Conservation (phyloP, 148 eudicot species). For the Talinum fruticosum region DNA sequence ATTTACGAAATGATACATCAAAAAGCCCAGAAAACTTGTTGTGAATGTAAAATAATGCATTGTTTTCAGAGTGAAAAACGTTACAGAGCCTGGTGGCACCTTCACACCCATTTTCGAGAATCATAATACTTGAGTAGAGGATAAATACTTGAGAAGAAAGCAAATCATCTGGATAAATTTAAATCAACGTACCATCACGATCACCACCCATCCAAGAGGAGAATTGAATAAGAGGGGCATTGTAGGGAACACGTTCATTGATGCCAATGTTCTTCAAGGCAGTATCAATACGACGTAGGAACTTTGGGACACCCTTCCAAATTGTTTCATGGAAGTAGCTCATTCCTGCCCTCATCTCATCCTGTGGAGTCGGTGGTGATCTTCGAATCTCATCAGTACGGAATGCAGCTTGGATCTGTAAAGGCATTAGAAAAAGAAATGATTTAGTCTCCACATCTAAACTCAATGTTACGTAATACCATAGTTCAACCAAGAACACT, state of each 20-base stretch:
- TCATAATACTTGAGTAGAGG: no score
- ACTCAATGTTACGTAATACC: not conserved
- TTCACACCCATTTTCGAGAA: no score
- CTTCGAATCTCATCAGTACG: slow-evolving; percentile 96
- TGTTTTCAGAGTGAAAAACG: no score
- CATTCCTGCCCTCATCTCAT: slow-evolving; percentile 99
- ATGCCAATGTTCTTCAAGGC: slow-evolving; percentile 97
- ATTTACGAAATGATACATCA: no score
- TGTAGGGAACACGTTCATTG: slow-evolving; percentile 89
- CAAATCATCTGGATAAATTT: not conserved
- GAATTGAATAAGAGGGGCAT: slow-evolving; percentile 96
- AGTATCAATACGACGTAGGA: slow-evolving; percentile 89
- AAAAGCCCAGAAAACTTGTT: no score
- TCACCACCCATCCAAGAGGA: slow-evolving; percentile 99
- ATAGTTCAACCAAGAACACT: not conserved
- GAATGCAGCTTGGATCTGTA: slow-evolving; percentile 97
- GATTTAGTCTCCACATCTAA: not conserved
- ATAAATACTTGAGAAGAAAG: no score
- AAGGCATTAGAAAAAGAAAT: slow-evolving; percentile 13
- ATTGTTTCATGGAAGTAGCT: slow-evolving; percentile 98
- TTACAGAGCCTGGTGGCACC: no score
- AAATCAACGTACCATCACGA: slow-evolving; percentile 69
- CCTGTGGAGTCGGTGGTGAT: slow-evolving; percentile 90
- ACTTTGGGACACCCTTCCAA: slow-evolving; percentile 98
- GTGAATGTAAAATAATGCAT: no score